A percentile compares a stretch with the other conserved stretches of the same genome.
Conservation (phyloP, 1,139 yeast genomes). For the Magnusiomyces ingens region DNA sequence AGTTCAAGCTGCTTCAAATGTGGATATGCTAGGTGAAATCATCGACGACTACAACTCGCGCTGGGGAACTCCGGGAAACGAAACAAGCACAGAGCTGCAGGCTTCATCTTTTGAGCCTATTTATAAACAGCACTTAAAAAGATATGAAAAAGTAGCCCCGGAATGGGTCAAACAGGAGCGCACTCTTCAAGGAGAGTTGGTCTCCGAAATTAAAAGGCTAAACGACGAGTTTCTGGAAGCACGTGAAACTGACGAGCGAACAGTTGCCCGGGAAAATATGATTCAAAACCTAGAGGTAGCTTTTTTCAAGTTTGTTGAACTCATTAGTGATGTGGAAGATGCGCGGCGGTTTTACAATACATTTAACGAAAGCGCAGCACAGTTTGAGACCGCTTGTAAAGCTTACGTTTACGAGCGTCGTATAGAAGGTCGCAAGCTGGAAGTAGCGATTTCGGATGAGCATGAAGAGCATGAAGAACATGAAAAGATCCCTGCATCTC, state of each 20-base stretch:
- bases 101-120: constrained; percentile 30
- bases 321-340: constrained; percentile 54
- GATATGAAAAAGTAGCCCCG: constrained; percentile 39
- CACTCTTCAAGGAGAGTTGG: constrained; percentile 39
- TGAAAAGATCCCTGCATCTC: background rate
- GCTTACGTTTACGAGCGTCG: constrained; percentile 49
- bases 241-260: constrained; percentile 28
- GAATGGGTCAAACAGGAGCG: constrained; percentile 37
- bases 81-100: constrained; percentile 21
- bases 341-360: constrained; percentile 68
- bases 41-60: constrained; percentile 19
- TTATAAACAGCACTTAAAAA: constrained; percentile 24
- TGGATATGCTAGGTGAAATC: constrained; percentile 27
- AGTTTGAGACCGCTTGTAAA: constrained; percentile 46
- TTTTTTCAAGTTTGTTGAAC: constrained; percentile 48
- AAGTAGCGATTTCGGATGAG: constrained; percentile 20
- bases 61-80: constrained; percentile 21
- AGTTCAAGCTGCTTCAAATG: constrained; percentile 27
- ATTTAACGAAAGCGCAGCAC: constrained; percentile 46
- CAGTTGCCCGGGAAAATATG: constrained; percentile 41
- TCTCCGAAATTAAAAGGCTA: constrained; percentile 40
- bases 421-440: constrained; percentile 48
- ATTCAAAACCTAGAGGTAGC: constrained; percentile 51
- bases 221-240: constrained; percentile 36
- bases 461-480: background rate